A percentile compares a stretch with the other conserved stretches of the same genome.
These are phyloP conservation scores for Fusarium cicatricum DNA, from an alignment of 2,329 filamentous ascomycete species.

Conservation along the genomic window DNA sequence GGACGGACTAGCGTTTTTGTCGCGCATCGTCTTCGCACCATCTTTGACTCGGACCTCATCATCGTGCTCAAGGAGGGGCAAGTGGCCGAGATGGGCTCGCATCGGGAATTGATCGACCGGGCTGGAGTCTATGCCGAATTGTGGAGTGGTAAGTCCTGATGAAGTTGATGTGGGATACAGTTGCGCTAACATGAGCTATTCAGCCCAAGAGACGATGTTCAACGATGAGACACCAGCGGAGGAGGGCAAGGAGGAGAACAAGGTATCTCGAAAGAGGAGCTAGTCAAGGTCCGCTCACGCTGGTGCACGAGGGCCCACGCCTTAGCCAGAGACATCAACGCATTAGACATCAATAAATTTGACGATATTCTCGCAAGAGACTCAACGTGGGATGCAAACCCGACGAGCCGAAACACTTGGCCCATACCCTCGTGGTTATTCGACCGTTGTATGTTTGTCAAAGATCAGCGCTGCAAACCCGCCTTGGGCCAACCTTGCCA, in stretches of 20 bases:
- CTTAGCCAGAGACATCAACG: background rate
- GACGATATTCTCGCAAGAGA: background rate
- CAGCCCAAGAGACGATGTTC: conserved; percentile 70
- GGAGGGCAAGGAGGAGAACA: conserved; percentile 39
- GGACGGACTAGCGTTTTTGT: conserved; percentile 92
- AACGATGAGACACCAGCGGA: conserved; percentile 53
- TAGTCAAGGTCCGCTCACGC: background rate
- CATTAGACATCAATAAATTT: conserved; percentile 22
- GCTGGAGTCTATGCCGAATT: conserved; percentile 87
- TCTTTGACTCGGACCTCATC: conserved; percentile 92
- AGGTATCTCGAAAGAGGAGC: conserved; percentile 13
- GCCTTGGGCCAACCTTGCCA: background rate
- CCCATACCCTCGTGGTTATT: background rate
- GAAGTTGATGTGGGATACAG: background rate
- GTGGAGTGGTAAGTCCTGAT: conserved; percentile 76
- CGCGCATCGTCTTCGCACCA: conserved; percentile 89
- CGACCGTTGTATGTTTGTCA: background rate
- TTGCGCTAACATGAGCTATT: conserved; percentile 13
- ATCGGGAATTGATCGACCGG: conserved; percentile 80
- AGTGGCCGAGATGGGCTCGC: conserved; percentile 90
- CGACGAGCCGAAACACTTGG: background rate
- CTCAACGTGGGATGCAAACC: background rate
- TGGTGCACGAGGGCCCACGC: conserved; percentile 5
- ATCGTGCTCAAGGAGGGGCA: conserved; percentile 86
- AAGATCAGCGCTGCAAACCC: background rate